Evolutionary conservation across 1,284 basidiomycete species (phyloP), one percentile per base, ranked within the genome.

Genomic region (Phellopilus nigrolimitatus): DNA sequence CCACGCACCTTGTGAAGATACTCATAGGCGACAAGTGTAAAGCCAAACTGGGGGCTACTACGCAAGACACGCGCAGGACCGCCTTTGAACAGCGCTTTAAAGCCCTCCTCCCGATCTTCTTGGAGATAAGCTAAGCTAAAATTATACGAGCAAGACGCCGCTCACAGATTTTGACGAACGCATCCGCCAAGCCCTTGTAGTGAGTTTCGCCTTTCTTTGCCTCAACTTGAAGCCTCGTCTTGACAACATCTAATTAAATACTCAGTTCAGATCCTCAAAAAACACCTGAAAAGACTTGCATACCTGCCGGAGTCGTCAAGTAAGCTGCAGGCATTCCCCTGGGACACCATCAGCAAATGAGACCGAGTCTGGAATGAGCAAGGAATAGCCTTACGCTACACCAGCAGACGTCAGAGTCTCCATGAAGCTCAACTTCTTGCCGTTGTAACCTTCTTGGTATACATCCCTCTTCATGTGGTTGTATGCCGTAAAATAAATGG

Each of bases 141-240:
- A 13, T 24, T 17, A 40, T 28, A 25, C 51, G 33, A 12, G 25
- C 43, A 22, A 28, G 36, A 30, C 34, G 52, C 66, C 64, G 69
- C 78, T 65, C 65, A 85, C 88, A 84, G 58, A 99, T 98, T 68
- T 89, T 97, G 46, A 78, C 72, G 62, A 97, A 92, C 22, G 92
- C 95, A 69, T 99, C 94, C 12, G 74, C 67, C 42, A 97, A 72
- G 43, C 97, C 95, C 68, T 90, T 92, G 75, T 99, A 99, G 55
- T 87, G 75, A 3, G 92, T 91, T 68, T 99, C 84, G 13, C 95
- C 97, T 61, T 90, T 88, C 57, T 88, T 80, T 30, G 93, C 88
- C 68, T 99, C 97, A n/a, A 93, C 87, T 68, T 99, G 97, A 57
- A 99, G 73, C 51, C 95, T 84, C n/a, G 95, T 99, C 79, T 99